A percentile compares a stretch with the other conserved stretches of the same genome.
phyloP scores from a whole-genome alignment of 441 rosid genomes.

The Gossypium davidsonii region DNA sequence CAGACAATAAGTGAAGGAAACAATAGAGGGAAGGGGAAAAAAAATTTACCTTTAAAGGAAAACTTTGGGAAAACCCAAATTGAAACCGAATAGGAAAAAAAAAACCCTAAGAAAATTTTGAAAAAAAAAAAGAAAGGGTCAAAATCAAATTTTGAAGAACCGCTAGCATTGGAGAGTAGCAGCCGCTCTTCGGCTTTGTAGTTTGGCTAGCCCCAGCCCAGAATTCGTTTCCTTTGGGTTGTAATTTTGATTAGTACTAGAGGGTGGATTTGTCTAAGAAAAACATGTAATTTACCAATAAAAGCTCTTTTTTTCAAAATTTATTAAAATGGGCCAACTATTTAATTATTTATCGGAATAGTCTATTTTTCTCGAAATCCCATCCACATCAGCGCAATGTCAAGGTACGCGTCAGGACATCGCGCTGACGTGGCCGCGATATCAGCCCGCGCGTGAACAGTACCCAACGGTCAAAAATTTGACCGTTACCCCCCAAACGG shows the following conservation, averaged over 20 bases:
- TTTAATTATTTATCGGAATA: too few relatives aligned
- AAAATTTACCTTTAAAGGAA: conserved; percentile 4
- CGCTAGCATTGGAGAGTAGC: neutral
- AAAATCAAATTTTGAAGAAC: neutral
- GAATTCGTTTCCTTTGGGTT: neutral
- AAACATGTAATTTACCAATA: too few relatives aligned
- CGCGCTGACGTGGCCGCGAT: too few relatives aligned
- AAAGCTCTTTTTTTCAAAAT: too few relatives aligned
- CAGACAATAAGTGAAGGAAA: neutral
- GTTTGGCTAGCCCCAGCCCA: neutral
- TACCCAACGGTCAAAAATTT: too few relatives aligned
- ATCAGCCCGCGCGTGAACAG: too few relatives aligned
- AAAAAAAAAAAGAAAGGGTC: neutral
- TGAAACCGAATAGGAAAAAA: neutral
- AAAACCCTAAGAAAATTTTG: neutral
- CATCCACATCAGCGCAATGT: too few relatives aligned
- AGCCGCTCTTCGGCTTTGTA: neutral
- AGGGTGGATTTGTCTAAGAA: neutral
- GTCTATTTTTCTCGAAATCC: too few relatives aligned
- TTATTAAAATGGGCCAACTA: too few relatives aligned
- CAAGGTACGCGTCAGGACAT: too few relatives aligned
- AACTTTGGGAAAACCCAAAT: neutral
- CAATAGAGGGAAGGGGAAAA: neutral
- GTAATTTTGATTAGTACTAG: neutral
- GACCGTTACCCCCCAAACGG: too few relatives aligned